Conservation (phyloP, 2,329 filamentous ascomycete genomes). For the Phoma sp. region DNA sequence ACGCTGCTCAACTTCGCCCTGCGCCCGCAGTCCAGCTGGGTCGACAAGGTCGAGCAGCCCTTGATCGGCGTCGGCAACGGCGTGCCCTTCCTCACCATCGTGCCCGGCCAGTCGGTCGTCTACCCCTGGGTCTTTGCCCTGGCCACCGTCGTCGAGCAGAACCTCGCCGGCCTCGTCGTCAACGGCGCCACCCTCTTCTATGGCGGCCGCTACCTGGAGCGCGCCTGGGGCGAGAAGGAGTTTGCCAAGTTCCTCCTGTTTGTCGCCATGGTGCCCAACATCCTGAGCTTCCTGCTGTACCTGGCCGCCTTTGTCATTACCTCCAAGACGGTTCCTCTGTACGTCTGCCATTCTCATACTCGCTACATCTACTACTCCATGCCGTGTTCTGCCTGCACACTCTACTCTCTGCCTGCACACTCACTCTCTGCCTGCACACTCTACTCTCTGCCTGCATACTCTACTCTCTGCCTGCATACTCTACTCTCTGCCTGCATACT, state of each 20-base stretch:
- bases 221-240: constrained; percentile 92
- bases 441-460: too few relatives aligned
- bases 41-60: constrained; percentile 55
- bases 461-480: too few relatives aligned
- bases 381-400: too few relatives aligned
- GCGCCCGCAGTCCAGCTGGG: constrained; percentile 56
- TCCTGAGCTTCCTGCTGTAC: constrained; percentile 75
- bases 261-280: constrained; percentile 79
- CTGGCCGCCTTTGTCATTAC: constrained; percentile 76
- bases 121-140: constrained; percentile 95
- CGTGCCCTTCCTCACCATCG: constrained; percentile 85
- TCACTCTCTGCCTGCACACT: too few relatives aligned
- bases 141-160: constrained; percentile 89
- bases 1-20: constrained; percentile 84
- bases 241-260: constrained; percentile 89
- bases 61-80: constrained; percentile 63
- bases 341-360: constrained; percentile 46
- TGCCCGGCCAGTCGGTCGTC: constrained; percentile 81
- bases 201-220: constrained; percentile 92
- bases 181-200: constrained; percentile 84
- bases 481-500: too few relatives aligned
- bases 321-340: constrained; percentile 73
- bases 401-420: not conserved
- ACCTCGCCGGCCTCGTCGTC: constrained; percentile 83
- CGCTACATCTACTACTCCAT: too few relatives aligned